Evolutionary conservation across 2,329 filamentous ascomycete species (phyloP), one percentile per base, ranked within the genome.

Genomic region (Sporothrix dimorphospora): DNA sequence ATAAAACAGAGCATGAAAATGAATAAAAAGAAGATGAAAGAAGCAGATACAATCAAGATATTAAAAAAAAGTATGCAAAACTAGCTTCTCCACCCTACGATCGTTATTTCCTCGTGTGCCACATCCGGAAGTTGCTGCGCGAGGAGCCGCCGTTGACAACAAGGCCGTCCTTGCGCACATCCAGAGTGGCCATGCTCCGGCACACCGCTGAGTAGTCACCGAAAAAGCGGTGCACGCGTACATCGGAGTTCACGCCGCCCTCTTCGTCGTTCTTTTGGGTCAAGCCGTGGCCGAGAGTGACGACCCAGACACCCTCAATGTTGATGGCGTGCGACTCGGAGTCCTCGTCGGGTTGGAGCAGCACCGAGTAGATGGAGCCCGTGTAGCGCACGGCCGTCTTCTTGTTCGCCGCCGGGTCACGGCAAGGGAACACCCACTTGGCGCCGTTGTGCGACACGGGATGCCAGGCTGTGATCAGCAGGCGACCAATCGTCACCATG

Each of bases 391-490:
- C 78, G 7, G 74, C 74, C 1, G 76, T 69, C 0, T 78, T 75
- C 0, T 81, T 78, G 1, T 40, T 21, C 6, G 66, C 70, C 0
- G 34, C 16, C 7, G 27, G 49, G 53, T 73, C 75, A 0, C 83
- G 73, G 0, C 77, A 81, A 0, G 79, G 79, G 57, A 79, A 80
- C 34, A 69, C 69, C 79, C 79, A 80, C 49, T 24, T 38, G 0
- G 45, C 27, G 2, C 71, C 74, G 21, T 72, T 69, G 47, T 72
- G 55, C 49, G 63, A 75, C 2, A 91, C 78, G 0, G 89, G 89
- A 76, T 91, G 89, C 86, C 87, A 90, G 0, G 86, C 85, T 30
- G 89, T 90, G 38, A 90, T 83, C 7, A 86, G 77, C 8, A 90
- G 79, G 0, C 73, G 76, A 1, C 82, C 82, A 0, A 89, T 77